Evolutionary conservation across 1,284 basidiomycete species (phyloP).

Genomic region (Pseudozyma thailandica): DNA sequence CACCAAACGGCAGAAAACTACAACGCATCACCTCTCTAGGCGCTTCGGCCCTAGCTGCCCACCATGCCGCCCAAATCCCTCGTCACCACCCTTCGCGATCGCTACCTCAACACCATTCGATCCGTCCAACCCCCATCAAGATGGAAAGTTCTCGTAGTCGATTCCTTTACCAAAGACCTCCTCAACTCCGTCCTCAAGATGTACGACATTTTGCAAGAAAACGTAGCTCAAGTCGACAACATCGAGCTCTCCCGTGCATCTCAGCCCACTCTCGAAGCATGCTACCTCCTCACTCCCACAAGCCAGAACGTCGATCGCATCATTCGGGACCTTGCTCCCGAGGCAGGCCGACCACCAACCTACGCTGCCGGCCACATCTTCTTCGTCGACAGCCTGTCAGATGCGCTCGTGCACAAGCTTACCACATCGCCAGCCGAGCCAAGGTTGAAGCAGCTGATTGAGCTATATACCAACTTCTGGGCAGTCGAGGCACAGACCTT

Average conservation of each 20-base stretch:
- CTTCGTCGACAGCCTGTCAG: constrained; percentile 84
- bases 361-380: constrained; percentile 92
- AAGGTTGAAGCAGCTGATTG: constrained; percentile 62
- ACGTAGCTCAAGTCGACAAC: constrained; percentile 64
- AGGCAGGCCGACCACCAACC: constrained; percentile 69
- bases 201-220: constrained; percentile 70
- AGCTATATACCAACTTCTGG: constrained; percentile 66
- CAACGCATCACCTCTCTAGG: neutral
- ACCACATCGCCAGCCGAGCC: constrained; percentile 64
- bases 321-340: constrained; percentile 71
- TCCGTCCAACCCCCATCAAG: constrained; percentile 64
- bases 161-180: constrained; percentile 87
- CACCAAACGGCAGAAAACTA: too few species aligned
- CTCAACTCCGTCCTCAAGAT: constrained; percentile 88
- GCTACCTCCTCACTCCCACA: constrained; percentile 92
- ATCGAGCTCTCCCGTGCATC: constrained; percentile 61
- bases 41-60: neutral
- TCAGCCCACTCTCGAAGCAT: constrained; percentile 59
- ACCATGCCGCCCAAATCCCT: constrained; percentile 51
- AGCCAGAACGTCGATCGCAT: constrained; percentile 91
- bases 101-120: constrained; percentile 61
- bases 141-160: constrained; percentile 98
- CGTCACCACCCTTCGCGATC: constrained; percentile 47
- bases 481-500: constrained; percentile 59
- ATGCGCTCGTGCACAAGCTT: constrained; percentile 60